Evolutionary conservation across 2,329 filamentous ascomycete genomes (phyloP), one percentile per base, ranked within the genome.

Genomic region (Phialophora chinensis): DNA sequence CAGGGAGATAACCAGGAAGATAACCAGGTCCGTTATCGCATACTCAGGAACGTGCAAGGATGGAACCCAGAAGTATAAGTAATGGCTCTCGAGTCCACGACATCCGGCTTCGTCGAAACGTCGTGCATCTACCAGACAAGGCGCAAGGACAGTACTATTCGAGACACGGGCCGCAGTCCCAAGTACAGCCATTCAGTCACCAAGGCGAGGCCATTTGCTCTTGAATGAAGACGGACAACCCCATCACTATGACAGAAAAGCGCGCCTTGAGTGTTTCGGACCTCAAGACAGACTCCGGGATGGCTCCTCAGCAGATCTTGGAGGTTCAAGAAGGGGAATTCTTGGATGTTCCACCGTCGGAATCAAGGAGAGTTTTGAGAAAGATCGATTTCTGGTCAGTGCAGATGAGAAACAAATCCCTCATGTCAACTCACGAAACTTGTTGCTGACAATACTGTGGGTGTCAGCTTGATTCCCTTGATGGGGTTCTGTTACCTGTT

Each of bases 401-500:
- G 5, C 25, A 10, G 11, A 47, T 20, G 38, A 59, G 23, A 27
- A 57, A 20, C 31, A 57, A 20, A 57, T 44, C 8, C 33, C 23
- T 14, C 14, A 8, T n/a, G 20, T 3, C 25, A 14, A 11, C 33
- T 12, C 35, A 23, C 20, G n/a, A 12, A 8, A 23, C 53, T 11
- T 27, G 12, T 11, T 12, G 47, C 53, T 59, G 42, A 59, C 29
- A 7, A n/a, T 31, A 52, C 17, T 52, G 20, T 33, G 49, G n/a
- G n/a, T 42, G 10, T 47, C 6, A 60, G 62, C 57, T 44, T 76
- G 55, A 73, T 76, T 1, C 75, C 74, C 1, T 20, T 74, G 20
- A 75, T 77, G 72, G 72, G 71, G 11, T 56, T 73, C 11, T 74
- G 72, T 54, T 77, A 76, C 55, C 73, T 75, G 71, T 66, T 74